Conservation (phyloP, 2,329 filamentous ascomycete genomes). For the Knoxdaviesia proteae region DNA sequence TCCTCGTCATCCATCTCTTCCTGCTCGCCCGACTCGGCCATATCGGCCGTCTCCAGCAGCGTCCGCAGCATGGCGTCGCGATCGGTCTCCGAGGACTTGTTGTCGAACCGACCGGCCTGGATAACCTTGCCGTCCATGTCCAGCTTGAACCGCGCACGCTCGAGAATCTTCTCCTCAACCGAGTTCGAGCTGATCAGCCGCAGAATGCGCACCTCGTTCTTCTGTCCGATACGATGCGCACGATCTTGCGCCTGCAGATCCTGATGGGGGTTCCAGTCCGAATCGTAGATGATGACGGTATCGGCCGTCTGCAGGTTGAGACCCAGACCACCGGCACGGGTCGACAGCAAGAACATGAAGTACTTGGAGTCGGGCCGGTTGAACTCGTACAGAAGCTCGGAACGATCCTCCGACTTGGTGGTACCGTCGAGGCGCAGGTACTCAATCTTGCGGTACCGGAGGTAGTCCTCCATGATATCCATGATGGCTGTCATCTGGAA, state of each 20-base stretch:
- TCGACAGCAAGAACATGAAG: conserved; percentile 97
- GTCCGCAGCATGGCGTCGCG: conserved; percentile 92
- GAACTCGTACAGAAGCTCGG: conserved; percentile 71
- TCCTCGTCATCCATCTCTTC: conserved; percentile 99
- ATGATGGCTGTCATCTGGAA: conserved; percentile 99
- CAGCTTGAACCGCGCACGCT: conserved; percentile 90
- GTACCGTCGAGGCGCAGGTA: conserved; percentile 91
- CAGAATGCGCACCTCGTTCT: conserved; percentile 95
- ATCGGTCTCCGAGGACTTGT: conserved; percentile 96
- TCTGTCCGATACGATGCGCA: conserved; percentile 98
- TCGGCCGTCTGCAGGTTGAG: conserved; percentile 94
- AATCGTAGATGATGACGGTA: conserved; percentile 98
- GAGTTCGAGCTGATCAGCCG: conserved; percentile 92
- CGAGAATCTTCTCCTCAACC: conserved; percentile 95
- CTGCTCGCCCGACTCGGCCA: conserved; percentile 49
- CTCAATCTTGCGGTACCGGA: conserved; percentile 61
- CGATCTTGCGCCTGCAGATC: conserved; percentile 98
- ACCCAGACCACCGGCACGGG: conserved; percentile 91
- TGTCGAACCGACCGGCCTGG: conserved; percentile 96
- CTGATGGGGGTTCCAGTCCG: conserved; percentile 98
- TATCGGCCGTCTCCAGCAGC: conserved; percentile 65
- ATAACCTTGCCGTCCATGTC: conserved; percentile 99
- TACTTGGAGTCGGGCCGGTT: conserved; percentile 81
- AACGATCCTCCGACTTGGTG: conserved; percentile 93
- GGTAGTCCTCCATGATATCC: conserved; percentile 99